These are phyloP conservation scores for Saksenaea oblongispora DNA, from an alignment of 371 early-diverging fungal genomes.

Conservation along the genomic window DNA sequence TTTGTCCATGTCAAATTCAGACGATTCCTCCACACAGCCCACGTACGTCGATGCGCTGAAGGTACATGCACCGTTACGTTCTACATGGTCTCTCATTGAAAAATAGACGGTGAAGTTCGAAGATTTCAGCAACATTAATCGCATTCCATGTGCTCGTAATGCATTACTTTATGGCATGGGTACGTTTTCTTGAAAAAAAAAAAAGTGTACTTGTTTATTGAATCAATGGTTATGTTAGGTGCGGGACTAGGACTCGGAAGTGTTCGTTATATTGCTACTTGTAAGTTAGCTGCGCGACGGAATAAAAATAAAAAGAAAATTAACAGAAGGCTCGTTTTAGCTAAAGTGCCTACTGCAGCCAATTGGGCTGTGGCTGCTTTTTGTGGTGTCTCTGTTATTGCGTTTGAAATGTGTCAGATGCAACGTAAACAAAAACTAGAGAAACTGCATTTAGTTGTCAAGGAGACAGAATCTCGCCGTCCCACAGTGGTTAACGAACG, in stretches of 20 bases:
- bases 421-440: conserved; percentile 42
- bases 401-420: conserved; percentile 51
- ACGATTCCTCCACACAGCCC: too few relatives aligned
- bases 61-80: neutral
- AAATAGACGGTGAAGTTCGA: conserved; percentile 46
- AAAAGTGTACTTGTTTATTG: neutral
- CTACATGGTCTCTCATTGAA: neutral
- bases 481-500: conserved; percentile 28
- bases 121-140: conserved; percentile 47
- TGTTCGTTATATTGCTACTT: conserved; percentile 39
- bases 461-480: conserved; percentile 38
- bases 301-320: neutral
- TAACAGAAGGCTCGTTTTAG: conserved; percentile 5
- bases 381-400: conserved; percentile 39
- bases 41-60: too few relatives aligned
- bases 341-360: conserved; percentile 35
- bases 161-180: conserved; percentile 50
- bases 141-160: conserved; percentile 53
- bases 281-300: conserved; percentile 15
- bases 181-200: conserved; percentile 7
- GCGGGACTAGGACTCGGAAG: conserved; percentile 42
- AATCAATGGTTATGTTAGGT: conserved; percentile 14
- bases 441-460: conserved; percentile 40
- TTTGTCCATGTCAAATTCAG: too few relatives aligned
- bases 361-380: conserved; percentile 55